A percentile compares a stretch with the other conserved stretches of the same genome.
These are phyloP conservation scores for Leccinum disarticulatum DNA, from an alignment of 768 basidiomycete species.

Conservation along the genomic window DNA sequence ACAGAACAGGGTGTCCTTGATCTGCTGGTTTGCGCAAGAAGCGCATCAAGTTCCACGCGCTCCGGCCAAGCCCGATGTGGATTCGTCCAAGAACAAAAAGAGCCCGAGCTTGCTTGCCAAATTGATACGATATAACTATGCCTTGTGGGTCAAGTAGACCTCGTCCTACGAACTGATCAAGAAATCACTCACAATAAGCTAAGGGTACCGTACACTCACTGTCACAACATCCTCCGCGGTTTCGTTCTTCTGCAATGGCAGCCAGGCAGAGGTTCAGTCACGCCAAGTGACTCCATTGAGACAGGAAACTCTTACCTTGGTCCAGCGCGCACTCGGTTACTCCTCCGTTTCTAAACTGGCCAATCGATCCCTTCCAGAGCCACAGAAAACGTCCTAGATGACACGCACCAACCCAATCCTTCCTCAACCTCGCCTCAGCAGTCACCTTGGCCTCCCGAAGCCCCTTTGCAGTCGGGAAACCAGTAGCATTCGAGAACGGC, in stretches of 20 bases:
- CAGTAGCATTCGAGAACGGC: conserved; percentile 57
- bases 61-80: conserved; percentile 59
- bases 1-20: conserved; percentile 84
- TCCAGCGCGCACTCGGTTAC: conserved; percentile 39
- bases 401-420: conserved; percentile 70
- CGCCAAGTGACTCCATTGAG: conserved; percentile 1
- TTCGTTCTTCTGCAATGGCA: conserved; percentile 40
- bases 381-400: not conserved
- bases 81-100: conserved; percentile 38
- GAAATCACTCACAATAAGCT: not conserved
- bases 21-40: conserved; percentile 82
- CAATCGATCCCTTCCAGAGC: not conserved
- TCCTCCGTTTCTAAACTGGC: conserved; percentile 59
- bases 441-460: conserved; percentile 68
- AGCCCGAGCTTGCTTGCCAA: conserved; percentile 68
- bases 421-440: conserved; percentile 61
- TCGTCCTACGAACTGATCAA: conserved; percentile 47
- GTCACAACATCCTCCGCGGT: conserved; percentile 59
- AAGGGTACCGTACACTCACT: conserved; percentile 42
- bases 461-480: conserved; percentile 80
- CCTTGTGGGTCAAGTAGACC: conserved; percentile 52
- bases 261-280: conserved; percentile 25
- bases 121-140: conserved; percentile 49
- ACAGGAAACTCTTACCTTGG: conserved; percentile 46
- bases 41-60: conserved; percentile 79